Evolutionary conservation across 1,284 basidiomycete genomes (phyloP), one percentile per base, ranked within the genome.

Genomic region (Ceratorhiza oryzae-sativae): DNA sequence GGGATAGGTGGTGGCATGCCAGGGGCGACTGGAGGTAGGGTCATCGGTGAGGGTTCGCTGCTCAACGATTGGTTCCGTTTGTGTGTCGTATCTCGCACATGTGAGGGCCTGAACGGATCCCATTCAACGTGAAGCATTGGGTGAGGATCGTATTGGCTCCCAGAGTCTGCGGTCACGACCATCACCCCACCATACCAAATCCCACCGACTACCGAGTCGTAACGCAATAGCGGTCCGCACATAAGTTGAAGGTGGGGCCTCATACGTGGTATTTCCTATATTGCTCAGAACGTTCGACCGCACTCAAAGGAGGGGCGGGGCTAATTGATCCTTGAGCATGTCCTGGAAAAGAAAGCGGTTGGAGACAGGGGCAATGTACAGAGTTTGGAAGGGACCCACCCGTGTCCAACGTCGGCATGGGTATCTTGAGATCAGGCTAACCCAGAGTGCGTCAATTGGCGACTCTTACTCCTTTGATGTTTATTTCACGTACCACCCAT

Each of bases 161-260:
- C 90, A 25, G 89, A 86, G 79, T 95, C 93, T 34, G 90, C 87
- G 70, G 92, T 92, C 73, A 95, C 92, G 67, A 95, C 86, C 79
- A 95, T 81, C n/a, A 88, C 92, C 10, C 91, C 92, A 23, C 95
- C 96, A 76, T 90, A 87, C 92, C 94, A 98, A 34, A 94, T 81
- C 15, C 88, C 88, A 49, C 87, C 80, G 71, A 92, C 89, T 30
- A 94, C 88, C 0, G 94, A 97, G 79, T 98, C 96, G 80, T 97
- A 98, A 73, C 91, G 88, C 75, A 99, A 82, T 48, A 98, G 84
- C 12, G 96, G 96, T 1, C 95, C 95, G 68, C 82, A 82, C 75
- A 77, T 77, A 42, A 77, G 46, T 39, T 73, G 63, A 41, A 93
- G 82, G 77, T 88, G 84, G 1, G 92, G 92, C 36, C 86, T 80